These are phyloP conservation scores for Suillus paluster DNA, from an alignment of 768 basidiomycete species.

Conservation along the genomic window DNA sequence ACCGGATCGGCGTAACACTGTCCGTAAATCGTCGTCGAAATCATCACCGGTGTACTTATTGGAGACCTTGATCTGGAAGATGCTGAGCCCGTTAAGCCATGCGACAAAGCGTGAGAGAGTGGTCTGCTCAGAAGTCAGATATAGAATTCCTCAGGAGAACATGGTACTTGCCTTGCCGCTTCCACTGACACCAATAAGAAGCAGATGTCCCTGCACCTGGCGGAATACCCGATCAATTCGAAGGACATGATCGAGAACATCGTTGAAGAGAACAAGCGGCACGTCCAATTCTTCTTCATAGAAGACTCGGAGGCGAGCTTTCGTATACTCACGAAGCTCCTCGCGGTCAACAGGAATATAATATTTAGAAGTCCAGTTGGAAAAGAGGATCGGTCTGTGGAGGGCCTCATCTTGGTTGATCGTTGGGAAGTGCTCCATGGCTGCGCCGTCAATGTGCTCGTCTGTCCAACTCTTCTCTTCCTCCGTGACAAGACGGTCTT, in stretches of 20 bases:
- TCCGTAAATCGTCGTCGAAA: conserved; percentile 96
- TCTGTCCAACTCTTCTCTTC: conserved; percentile 96
- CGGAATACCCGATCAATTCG: conserved; percentile 99
- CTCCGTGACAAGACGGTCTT: conserved; percentile 93
- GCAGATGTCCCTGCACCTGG: conserved; percentile 94
- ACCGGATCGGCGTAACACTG: conserved; percentile 91
- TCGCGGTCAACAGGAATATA: conserved; percentile 97
- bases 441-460: conserved; percentile 82
- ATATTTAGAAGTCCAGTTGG: conserved; percentile 98
- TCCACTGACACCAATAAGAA: conserved; percentile 97
- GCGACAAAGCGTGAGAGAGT: conserved; percentile 98
- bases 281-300: conserved; percentile 99
- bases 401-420: conserved; percentile 89
- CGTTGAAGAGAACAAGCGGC: conserved; percentile 96
- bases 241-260: conserved; percentile 96
- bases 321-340: conserved; percentile 91
- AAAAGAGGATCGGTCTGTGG: conserved; percentile 89
- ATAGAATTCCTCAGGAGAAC: conserved; percentile 7
- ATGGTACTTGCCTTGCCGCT: conserved; percentile 83
- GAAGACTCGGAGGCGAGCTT: conserved; percentile 96
- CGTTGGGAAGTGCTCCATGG: conserved; percentile 91
- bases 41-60: conserved; percentile 99
- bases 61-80: conserved; percentile 99
- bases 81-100: conserved; percentile 99
- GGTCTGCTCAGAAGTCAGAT: conserved; percentile 58